Percentiles rank a stretch among this genome's conserved stretches.
Evolutionary conservation across 495 filamentous ascomycete genomes (phyloP).

Genomic region (Podospora bellae-mahoneyi): DNA sequence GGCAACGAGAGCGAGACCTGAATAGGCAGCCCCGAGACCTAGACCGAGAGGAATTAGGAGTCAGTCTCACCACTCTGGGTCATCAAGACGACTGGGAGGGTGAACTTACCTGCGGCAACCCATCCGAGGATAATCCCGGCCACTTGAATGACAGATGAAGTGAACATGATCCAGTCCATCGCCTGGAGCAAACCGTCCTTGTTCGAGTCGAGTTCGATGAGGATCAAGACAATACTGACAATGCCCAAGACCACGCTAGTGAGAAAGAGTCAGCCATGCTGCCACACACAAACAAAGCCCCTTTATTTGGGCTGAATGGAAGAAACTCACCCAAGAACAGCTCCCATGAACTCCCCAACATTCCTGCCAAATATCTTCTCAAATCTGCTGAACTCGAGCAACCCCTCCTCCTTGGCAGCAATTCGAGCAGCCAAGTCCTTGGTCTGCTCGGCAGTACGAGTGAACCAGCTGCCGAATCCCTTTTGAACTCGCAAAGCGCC

Average conservation of each 20-base stretch:
- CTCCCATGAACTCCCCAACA: neutral
- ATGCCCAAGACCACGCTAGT: neutral
- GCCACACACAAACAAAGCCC: neutral
- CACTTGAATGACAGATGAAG: neutral
- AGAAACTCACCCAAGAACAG: neutral
- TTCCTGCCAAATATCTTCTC: neutral
- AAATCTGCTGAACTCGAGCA: neutral
- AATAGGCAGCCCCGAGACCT: neutral
- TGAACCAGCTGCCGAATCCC: neutral
- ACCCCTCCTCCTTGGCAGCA: neutral
- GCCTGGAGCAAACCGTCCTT: neutral
- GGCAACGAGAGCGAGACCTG: neutral
- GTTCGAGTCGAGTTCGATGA: neutral
- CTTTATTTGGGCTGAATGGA: neutral
- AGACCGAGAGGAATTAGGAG: neutral
- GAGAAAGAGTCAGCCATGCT: neutral
- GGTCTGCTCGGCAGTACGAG: neutral
- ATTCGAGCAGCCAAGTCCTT: neutral
- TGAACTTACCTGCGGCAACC: neutral
- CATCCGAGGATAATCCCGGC: neutral
- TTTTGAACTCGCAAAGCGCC: neutral
- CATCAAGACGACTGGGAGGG: neutral
- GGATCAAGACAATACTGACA: neutral
- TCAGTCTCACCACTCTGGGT: too few species aligned
- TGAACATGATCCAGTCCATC: neutral